Conservation (phyloP, 2,329 filamentous ascomycete species). For the Colletotrichum eleusines region DNA sequence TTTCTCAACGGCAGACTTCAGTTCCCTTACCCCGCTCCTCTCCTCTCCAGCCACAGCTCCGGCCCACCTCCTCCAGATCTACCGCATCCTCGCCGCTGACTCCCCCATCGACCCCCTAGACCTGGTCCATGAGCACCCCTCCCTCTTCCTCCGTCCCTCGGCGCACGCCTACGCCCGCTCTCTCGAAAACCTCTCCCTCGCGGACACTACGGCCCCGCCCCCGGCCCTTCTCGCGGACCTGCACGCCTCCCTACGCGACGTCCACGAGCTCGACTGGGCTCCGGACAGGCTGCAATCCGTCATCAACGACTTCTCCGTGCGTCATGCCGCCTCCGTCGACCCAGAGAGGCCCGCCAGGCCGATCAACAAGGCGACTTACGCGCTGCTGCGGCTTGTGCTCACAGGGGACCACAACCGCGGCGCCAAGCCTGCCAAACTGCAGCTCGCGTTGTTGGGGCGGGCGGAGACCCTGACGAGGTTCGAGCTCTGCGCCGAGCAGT, state of each 20-base stretch:
- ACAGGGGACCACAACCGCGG: slow-evolving; percentile 34
- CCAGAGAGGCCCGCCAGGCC: slow-evolving; percentile 11
- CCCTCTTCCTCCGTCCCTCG: slow-evolving; percentile 41
- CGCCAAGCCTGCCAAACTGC: slow-evolving; percentile 43
- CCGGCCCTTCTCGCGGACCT: slow-evolving; percentile 27
- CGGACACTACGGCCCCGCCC: not conserved
- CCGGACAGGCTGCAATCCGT: slow-evolving; percentile 31
- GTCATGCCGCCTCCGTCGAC: slow-evolving; percentile 10
- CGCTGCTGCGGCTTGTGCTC: slow-evolving; percentile 34
- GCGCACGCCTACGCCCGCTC: slow-evolving; percentile 19
- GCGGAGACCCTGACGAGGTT: slow-evolving; percentile 40
- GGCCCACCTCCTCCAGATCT: slow-evolving; percentile 33
- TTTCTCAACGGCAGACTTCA: slow-evolving; percentile 29
- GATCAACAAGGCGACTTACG: slow-evolving; percentile 28
- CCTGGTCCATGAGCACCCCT: slow-evolving; percentile 39
- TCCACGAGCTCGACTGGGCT: slow-evolving; percentile 36
- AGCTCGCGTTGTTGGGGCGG: slow-evolving; percentile 38
- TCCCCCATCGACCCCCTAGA: slow-evolving; percentile 36
- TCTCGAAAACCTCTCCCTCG: slow-evolving; percentile 19
- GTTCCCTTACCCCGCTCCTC: slow-evolving; percentile 19
- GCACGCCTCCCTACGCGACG: slow-evolving; percentile 17
- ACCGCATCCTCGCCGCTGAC: slow-evolving; percentile 36
- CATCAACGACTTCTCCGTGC: slow-evolving; percentile 24
- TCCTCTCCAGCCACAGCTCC: slow-evolving; percentile 2
- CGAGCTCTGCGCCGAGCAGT: slow-evolving; percentile 26